Base-by-base conservation (phyloP, 1,284 basidiomycete species). In the Rhodotorula sp. region DNA sequence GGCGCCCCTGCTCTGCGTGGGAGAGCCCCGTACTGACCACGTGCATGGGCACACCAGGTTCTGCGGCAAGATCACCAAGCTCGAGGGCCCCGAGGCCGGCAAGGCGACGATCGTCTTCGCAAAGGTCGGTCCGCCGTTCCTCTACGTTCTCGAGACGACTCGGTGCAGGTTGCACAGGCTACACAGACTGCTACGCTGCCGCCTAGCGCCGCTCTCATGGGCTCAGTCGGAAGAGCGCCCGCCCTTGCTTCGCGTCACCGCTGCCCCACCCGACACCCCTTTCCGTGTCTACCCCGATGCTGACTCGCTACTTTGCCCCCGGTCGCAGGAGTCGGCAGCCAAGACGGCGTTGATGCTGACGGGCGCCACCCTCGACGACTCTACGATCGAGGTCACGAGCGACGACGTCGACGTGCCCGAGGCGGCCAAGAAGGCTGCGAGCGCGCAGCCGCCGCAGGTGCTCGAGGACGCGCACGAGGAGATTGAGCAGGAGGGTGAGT, bases 261-360 rank as follows among this genome's bases (percentile, higher is more conserved):
- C 53, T 16, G 8, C 25, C 25, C 16, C 53, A 16, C 25, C 12
- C 52, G 34, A 34, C 34, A 34, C 34, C 34, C 34, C 34, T 34
- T 34, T 34, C 34, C 34, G 34, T 34, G 34, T 34, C 34, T 34
- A 34, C 34, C 34, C 34, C 34, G 34, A 34, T 34, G 34, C 27
- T 55, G 27, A 53, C 21, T 23, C 12, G 21, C 8, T 64, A 34
- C 25, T 45, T 59, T n/a, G 54, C 61, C 61, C 9, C 50, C 2
- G 42, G 16, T 9, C 25, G n/a, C 69, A 91, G 81, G 83, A 87
- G 21, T 87, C 87, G 19, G 89, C 91, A 2, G 91, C 89, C 14
- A 89, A 88, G 81, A 93, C 91, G 0, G 91, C 91, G 10, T 80
- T 90, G 54, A 66, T 75, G 54, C 83, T 92, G 62, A 89, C 90